These are phyloP conservation scores for Backusella liffmaniae DNA, from an alignment of 192 early-diverging fungal genomes.

Conservation along the genomic window DNA sequence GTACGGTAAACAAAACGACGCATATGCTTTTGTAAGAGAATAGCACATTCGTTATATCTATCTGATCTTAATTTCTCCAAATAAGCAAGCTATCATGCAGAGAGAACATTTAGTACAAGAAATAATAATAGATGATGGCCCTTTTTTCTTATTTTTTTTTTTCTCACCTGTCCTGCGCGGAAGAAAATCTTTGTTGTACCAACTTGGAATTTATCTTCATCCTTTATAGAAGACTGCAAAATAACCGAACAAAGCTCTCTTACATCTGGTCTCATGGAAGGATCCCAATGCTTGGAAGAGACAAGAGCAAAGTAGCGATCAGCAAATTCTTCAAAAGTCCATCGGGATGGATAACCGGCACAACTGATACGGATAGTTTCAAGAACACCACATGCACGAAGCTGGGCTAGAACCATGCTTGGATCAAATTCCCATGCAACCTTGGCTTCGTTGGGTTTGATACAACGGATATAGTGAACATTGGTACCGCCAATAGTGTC, in stretches of 20 bases:
- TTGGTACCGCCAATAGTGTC: constrained; percentile 92
- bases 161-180: constrained; percentile 86
- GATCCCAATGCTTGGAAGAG: constrained; percentile 51
- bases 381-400: constrained; percentile 97
- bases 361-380: constrained; percentile 99
- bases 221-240: constrained; percentile 65
- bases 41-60: constrained; percentile 76
- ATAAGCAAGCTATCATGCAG: constrained; percentile 53
- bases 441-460: constrained; percentile 98
- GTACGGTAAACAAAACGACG: constrained; percentile 64
- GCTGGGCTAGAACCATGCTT: constrained; percentile 88
- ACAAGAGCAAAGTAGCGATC: constrained; percentile 74
- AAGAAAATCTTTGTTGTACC: constrained; percentile 98
- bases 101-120: neutral
- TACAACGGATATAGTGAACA: constrained; percentile 97
- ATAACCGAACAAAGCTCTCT: constrained; percentile 61
- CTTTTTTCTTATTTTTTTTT: constrained; percentile 11
- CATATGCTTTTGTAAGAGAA: constrained; percentile 88
- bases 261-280: constrained; percentile 41
- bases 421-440: constrained; percentile 91
- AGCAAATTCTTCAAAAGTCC: constrained; percentile 88
- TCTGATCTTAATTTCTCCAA: constrained; percentile 89
- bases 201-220: constrained; percentile 88
- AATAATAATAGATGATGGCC: too few relatives aligned
- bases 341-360: constrained; percentile 94